Evolutionary conservation across 2,329 filamentous ascomycete genomes (phyloP).

Genomic region (Fusarium miscanthi): DNA sequence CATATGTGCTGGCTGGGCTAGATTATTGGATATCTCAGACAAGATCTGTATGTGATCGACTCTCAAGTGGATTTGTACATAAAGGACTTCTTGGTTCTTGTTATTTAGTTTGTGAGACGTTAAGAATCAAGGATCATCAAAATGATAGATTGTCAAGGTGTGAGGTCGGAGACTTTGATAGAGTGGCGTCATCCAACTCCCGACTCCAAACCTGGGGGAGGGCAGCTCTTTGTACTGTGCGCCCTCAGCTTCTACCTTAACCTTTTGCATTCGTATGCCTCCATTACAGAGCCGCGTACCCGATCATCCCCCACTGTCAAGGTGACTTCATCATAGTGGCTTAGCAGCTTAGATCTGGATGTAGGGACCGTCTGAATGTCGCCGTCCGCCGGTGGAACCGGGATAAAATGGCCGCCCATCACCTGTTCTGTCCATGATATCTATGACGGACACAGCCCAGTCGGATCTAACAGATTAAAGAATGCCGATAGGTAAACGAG

Average conservation of each 20-base stretch:
- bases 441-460: not conserved
- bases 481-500: not conserved
- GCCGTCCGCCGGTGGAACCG: slow-evolving; percentile 5
- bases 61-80: not conserved
- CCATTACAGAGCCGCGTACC: slow-evolving; percentile 17
- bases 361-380: slow-evolving; percentile 11
- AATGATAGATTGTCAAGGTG: not conserved
- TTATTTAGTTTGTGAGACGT: not conserved
- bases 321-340: slow-evolving; percentile 41
- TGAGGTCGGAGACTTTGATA: slow-evolving; percentile 30
- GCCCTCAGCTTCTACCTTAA: not conserved
- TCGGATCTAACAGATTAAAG: not conserved
- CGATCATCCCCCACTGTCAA: slow-evolving; percentile 15
- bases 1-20: not conserved
- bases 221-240: slow-evolving; percentile 26
- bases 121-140: not conserved
- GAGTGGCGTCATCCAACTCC: slow-evolving; percentile 29
- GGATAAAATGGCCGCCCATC: slow-evolving; percentile 5
- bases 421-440: not conserved
- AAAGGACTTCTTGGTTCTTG: not conserved
- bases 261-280: slow-evolving; percentile 17
- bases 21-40: not conserved
- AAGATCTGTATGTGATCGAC: not conserved
- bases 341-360: slow-evolving; percentile 20
- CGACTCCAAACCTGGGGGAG: not conserved